Base-by-base conservation (phyloP, 257 asterid genomes). In the Przewalskia tangutica region DNA sequence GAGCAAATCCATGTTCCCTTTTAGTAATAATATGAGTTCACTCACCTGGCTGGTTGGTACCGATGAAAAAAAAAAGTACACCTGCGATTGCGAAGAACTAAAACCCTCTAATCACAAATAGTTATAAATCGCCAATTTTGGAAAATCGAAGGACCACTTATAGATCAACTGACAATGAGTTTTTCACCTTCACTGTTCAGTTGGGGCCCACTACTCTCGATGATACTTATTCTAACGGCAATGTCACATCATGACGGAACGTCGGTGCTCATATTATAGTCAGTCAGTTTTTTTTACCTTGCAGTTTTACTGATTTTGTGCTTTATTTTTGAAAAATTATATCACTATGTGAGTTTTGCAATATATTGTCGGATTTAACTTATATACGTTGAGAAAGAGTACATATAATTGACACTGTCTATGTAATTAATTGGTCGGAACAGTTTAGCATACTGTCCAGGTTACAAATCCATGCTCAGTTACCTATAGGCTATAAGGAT, bases 201-300 rank as follows among this genome's bases (percentile, higher is more conserved):
- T 46, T 71, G 34, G 17, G 10, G 7, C 7, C 3, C 56, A 0
- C 18, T 53, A 3, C 0, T 53, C 36, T 59, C 23, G 32, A 17
- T 81, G 55, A 79, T 75, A 53, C 77, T 51, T 59, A 10, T 85
- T 70, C 80, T 71, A 10, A 68, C n/a, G 32, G 80, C 32, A 18
- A 38, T 51, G 40, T 50, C 76, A 62, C 44, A 54, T 85, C 82
- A 85, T 12, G 80, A n/a, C n/a, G 67, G 51, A 63, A 64, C 34
- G 88, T 82, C 51, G 75, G 88, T 82, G 7, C 42, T 71, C 54
- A 20, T 46, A 18, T 23, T 36, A 70, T n/a, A n/a, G n/a, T n/a
- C n/a, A n/a, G n/a, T 70, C n/a, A 1, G 16, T 70, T 18, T 71
- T n/a, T n/a, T n/a, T n/a, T n/a, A n/a, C n/a, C n/a, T n/a, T n/a